Base-by-base conservation (phyloP, 2,329 filamentous ascomycete genomes). In the Alternaria incomplexa region DNA sequence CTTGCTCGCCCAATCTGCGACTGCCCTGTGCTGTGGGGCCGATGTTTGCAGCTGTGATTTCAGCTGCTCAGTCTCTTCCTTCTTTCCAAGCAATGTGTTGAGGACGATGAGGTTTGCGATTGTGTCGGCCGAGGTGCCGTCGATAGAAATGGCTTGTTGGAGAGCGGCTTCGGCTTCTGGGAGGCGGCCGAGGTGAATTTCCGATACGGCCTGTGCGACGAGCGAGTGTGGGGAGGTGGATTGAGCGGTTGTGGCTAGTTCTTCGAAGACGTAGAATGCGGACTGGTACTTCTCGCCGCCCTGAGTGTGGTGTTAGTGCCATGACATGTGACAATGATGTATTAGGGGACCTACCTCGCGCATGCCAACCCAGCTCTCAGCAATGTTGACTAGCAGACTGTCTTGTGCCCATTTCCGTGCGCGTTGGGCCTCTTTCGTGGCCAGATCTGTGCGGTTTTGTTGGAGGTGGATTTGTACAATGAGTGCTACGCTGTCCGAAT, bases 211-310 rank as follows among this genome's bases (percentile, higher is more conserved):
- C 83, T 98, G 96, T 20, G 93, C 90, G 64, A 97, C 89, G 58
- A 97, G 87, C 17, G 89, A 91, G 70, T 90, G 86, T 56, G 90
- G 86, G 15, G 92, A 92, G 52, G 93, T 90, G 17, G 92, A 93
- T 30, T 92, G 89, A 3, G 93, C 91, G 26, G 92, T 90, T 77
- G 97, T 93, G 5, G 96, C 95, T 52, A 98, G 88, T 81, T 99
- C 96, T 82, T 98, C 95, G 76, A 93, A 98, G 64, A 98, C 95
- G 85, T 99, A 98, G 82, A 97, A 98, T 17, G 95, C 91, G 77
- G 96, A 92, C 77, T 98, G 96, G 82, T 98, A 98, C 80, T 93
- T 96, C 72, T 97, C 93, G 70, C 94, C 94, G 76, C 95, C 95
- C 91, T 97, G 64, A 25, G 57, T 28, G 57, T 28, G 36, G 11